Percentiles rank a stretch among this genome's conserved stretches.
These are phyloP conservation scores for Cercospora sp. DNA, from an alignment of 2,329 filamentous ascomycete genomes.

Conservation along the genomic window DNA sequence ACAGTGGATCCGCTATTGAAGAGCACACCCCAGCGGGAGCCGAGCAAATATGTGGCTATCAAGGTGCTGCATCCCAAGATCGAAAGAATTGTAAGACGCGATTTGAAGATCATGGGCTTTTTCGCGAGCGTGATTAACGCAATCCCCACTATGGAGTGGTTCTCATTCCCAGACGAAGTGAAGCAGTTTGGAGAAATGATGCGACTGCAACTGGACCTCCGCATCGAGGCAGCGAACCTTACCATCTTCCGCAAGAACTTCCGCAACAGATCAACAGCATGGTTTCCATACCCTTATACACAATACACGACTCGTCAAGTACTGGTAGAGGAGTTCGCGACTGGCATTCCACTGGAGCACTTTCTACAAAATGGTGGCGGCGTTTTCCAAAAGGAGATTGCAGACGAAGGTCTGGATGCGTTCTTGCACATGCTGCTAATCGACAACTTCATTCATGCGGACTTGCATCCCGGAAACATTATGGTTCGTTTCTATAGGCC, in stretches of 20 bases:
- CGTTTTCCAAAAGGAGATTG: conserved; percentile 89
- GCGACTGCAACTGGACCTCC: conserved; percentile 91
- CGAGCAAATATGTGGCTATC: conserved; percentile 89
- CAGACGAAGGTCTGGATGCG: conserved; percentile 89
- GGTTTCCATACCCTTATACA: conserved; percentile 92
- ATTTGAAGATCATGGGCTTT: conserved; percentile 89
- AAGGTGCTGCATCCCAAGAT: conserved; percentile 94
- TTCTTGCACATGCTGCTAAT: conserved; percentile 96
- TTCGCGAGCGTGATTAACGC: conserved; percentile 82
- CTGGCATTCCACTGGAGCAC: conserved; percentile 85
- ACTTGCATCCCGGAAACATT: conserved; percentile 96
- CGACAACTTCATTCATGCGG: conserved; percentile 96
- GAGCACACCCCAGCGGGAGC: conserved; percentile 78
- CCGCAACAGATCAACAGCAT: conserved; percentile 83
- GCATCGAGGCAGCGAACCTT: conserved; percentile 91
- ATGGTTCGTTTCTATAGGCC: conserved; percentile 98
- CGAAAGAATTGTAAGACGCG: conserved; percentile 84
- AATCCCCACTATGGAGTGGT: conserved; percentile 94
- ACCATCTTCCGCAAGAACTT: conserved; percentile 88
- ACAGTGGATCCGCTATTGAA: conserved; percentile 87
- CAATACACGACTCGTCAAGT: conserved; percentile 92
- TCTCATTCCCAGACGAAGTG: conserved; percentile 93
- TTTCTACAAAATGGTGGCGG: conserved; percentile 92
- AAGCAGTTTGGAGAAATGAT: conserved; percentile 97
- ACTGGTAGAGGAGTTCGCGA: conserved; percentile 91